A percentile compares a stretch with the other conserved stretches of the same genome.
These are phyloP conservation scores for Kodamaea fungicola DNA, from an alignment of 1,139 yeast genomes.

Conservation along the genomic window DNA sequence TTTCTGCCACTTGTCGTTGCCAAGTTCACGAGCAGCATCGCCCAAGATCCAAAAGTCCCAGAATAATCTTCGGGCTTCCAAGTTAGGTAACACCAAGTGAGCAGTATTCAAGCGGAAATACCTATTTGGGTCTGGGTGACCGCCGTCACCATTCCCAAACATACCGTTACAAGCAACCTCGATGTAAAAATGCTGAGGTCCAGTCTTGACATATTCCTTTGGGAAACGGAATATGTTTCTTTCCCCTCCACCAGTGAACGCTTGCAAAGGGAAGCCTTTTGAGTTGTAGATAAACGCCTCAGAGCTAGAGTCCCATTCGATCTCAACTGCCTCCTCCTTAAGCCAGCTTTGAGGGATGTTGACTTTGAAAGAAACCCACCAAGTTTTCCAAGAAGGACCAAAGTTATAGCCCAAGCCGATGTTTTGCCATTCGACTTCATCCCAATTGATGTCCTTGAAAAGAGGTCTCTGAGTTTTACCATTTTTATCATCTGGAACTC, in stretches of 20 bases:
- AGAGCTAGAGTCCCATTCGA: conserved; percentile 84
- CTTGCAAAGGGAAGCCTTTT: conserved; percentile 70
- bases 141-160: conserved; percentile 77
- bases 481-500: conserved; percentile 53
- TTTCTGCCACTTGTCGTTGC: conserved; percentile 74
- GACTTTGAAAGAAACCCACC: conserved; percentile 78
- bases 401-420: conserved; percentile 72
- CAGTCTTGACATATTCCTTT: conserved; percentile 38
- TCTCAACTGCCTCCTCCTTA: conserved; percentile 43
- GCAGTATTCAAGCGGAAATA: conserved; percentile 66
- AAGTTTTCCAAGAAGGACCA: conserved; percentile 96
- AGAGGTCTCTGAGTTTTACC: conserved; percentile 64
- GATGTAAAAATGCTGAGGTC: conserved; percentile 59
- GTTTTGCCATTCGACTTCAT: conserved; percentile 47
- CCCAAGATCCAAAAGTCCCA: conserved; percentile 86
- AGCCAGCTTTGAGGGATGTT: conserved; percentile 63
- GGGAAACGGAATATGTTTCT: conserved; percentile 75
- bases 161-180: conserved; percentile 94
- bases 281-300: conserved; percentile 78
- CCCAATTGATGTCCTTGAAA: conserved; percentile 61
- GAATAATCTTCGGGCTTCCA: conserved; percentile 72
- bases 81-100: conserved; percentile 77
- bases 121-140: conserved; percentile 64
- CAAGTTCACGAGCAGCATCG: conserved; percentile 87
- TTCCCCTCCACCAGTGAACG: conserved; percentile 84